A percentile compares a stretch with the other conserved stretches of the same genome.
These are phyloP conservation scores for Phytophthora tubulina DNA, from an alignment of 352 stramenopile species.

Conservation along the genomic window DNA sequence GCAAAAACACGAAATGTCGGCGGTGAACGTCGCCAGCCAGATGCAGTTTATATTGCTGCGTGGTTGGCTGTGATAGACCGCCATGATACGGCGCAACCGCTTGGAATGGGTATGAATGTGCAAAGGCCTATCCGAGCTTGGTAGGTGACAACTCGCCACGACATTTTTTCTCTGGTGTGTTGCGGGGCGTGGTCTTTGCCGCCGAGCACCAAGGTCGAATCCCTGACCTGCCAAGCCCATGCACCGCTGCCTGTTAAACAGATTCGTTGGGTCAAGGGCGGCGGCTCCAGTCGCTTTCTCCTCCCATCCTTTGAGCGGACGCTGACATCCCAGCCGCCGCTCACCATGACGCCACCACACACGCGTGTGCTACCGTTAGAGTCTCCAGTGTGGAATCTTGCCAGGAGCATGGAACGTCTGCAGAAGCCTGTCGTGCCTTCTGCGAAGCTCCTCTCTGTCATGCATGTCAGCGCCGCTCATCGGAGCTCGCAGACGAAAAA, in stretches of 20 bases:
- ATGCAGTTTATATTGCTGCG: constrained; percentile 3
- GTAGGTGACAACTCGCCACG: constrained; percentile 10
- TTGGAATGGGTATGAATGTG: constrained; percentile 3
- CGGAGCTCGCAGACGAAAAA: too few relatives aligned
- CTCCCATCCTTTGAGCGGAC: not conserved
- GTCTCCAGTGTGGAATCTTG: not conserved
- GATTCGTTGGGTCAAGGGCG: not conserved
- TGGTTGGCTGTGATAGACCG: constrained; percentile 1
- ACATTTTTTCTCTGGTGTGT: constrained; percentile 16
- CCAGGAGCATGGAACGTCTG: constrained; percentile 3
- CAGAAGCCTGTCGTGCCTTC: constrained; percentile 29
- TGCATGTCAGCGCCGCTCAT: not conserved
- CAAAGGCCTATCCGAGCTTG: constrained; percentile 7
- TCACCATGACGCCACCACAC: constrained; percentile 3
- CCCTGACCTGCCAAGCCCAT: constrained; percentile 19
- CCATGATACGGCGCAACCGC: not conserved
- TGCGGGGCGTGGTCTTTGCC: constrained; percentile 6
- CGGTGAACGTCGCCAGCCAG: constrained; percentile 18
- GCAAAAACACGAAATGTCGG: constrained; percentile 27
- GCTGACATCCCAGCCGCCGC: constrained; percentile 5
- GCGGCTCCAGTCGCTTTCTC: constrained; percentile 1
- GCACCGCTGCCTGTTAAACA: constrained; percentile 22
- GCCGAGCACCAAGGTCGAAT: constrained; percentile 2
- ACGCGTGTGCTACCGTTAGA: not conserved
- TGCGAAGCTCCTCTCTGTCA: constrained; percentile 2